Evolutionary conservation across 768 basidiomycete species (phyloP).

Genomic region (Boletus edulis): DNA sequence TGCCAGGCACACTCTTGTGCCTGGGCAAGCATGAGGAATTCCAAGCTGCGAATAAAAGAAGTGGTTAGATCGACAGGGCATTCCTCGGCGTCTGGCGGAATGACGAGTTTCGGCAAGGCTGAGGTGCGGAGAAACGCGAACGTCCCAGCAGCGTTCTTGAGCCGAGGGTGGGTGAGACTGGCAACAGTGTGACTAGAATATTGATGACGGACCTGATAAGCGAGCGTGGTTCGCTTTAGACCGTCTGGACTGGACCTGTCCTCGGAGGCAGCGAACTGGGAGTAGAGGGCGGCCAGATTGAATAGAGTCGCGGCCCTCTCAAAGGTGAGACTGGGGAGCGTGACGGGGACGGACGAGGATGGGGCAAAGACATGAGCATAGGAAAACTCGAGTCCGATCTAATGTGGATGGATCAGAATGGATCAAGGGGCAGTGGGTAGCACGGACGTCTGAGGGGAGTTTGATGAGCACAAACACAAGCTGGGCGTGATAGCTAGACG

Average conservation of each 20-base stretch:
- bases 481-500: constrained; percentile 84
- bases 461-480: constrained; percentile 81
- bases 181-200: not conserved
- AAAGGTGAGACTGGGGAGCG: constrained; percentile 72
- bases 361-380: constrained; percentile 70
- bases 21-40: constrained; percentile 84
- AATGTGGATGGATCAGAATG: constrained; percentile 7
- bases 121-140: constrained; percentile 58
- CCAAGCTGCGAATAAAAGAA: constrained; percentile 58
- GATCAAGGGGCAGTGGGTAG: constrained; percentile 6
- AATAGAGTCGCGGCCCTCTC: constrained; percentile 79
- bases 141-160: constrained; percentile 68
- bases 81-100: constrained; percentile 50
- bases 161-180: constrained; percentile 1
- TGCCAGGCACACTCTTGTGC: constrained; percentile 99
- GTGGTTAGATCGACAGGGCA: constrained; percentile 63
- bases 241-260: constrained; percentile 75
- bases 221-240: constrained; percentile 71
- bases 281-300: constrained; percentile 86
- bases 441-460: constrained; percentile 70
- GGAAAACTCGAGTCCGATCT: constrained; percentile 72
- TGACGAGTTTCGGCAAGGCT: constrained; percentile 50
- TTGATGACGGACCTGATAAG: constrained; percentile 58
- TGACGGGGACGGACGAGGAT: constrained; percentile 51
- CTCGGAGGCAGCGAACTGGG: constrained; percentile 69